phyloP scores from a whole-genome alignment of 1,139 yeast species.

The Lodderomyces orthopsilosis region DNA sequence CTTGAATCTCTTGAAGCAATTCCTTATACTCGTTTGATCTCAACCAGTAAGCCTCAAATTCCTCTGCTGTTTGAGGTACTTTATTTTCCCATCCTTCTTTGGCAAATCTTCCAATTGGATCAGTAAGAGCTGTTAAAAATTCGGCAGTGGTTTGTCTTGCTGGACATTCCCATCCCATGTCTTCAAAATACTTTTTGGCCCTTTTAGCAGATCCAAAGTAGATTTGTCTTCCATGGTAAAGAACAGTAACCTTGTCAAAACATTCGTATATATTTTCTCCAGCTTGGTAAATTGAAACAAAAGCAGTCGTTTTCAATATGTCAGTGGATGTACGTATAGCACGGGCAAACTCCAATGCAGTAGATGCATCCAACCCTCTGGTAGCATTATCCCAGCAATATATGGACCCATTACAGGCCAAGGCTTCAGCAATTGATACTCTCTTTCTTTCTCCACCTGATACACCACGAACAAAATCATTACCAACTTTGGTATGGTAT shows the following conservation, averaged over 20 bases:
- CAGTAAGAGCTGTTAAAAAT: slow-evolving; percentile 67
- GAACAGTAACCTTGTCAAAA: slow-evolving; percentile 63
- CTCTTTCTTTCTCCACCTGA: slow-evolving; percentile 87
- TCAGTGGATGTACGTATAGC: slow-evolving; percentile 62
- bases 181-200: slow-evolving; percentile 55
- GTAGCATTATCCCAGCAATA: slow-evolving; percentile 80
- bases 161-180: slow-evolving; percentile 63
- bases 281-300: slow-evolving; percentile 65
- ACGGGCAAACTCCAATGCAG: slow-evolving; percentile 64
- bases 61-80: slow-evolving; percentile 57
- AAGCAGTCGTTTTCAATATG: slow-evolving; percentile 52
- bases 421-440: slow-evolving; percentile 71
- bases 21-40: slow-evolving; percentile 47
- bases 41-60: slow-evolving; percentile 56
- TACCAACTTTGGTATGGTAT: slow-evolving; percentile 26
- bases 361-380: slow-evolving; percentile 73
- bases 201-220: slow-evolving; percentile 54
- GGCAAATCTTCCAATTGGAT: slow-evolving; percentile 47
- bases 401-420: slow-evolving; percentile 54
- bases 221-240: slow-evolving; percentile 58
- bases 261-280: slow-evolving; percentile 62
- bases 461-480: slow-evolving; percentile 66
- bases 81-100: slow-evolving; percentile 47
- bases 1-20: slow-evolving; percentile 39
- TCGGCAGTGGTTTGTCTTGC: slow-evolving; percentile 65